Percentiles rank a stretch among this genome's conserved stretches.
Evolutionary conservation across 129 eudicot genomes (phyloP).

Genomic region (Calendula officinalis): DNA sequence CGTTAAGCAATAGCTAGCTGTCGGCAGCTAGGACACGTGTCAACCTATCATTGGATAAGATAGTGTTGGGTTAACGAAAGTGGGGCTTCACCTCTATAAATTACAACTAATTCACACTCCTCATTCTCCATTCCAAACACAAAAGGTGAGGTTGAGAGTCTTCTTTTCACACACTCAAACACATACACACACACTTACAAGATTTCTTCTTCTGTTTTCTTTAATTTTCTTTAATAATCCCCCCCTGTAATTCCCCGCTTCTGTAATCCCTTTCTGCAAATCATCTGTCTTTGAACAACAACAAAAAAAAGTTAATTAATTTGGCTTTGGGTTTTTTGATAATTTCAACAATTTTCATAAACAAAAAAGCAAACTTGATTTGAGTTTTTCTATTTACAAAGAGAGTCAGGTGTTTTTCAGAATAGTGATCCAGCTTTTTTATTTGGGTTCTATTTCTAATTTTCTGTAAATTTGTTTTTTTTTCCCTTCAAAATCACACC

Average conservation of each 20-base stretch:
- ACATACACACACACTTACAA: background rate
- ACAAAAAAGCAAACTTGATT: slow-evolving; percentile 30
- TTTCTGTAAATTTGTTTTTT: slow-evolving; percentile 5
- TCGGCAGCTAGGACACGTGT: background rate
- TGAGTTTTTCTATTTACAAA: slow-evolving; percentile 9
- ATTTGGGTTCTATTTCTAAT: background rate
- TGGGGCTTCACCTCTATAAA: slow-evolving; percentile 6
- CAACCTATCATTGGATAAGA: background rate
- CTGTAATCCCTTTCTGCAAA: slow-evolving; percentile 83
- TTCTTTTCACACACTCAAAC: background rate
- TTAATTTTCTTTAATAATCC: background rate
- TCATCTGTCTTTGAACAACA: slow-evolving; percentile 32
- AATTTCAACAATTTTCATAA: slow-evolving; percentile 15
- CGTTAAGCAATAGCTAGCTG: slow-evolving; percentile 6
- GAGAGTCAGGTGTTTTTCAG: slow-evolving; percentile 52
- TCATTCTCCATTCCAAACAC: slow-evolving; percentile 10
- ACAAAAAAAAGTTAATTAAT: background rate
- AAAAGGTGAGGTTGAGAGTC: slow-evolving; percentile 10
- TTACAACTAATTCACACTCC: slow-evolving; percentile 11
- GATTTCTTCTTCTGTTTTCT: background rate
- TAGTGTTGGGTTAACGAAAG: background rate
- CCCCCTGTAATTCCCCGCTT: slow-evolving; percentile 60
- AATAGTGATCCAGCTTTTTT: slow-evolving; percentile 39
- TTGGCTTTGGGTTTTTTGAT: slow-evolving; percentile 16
- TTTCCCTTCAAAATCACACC: slow-evolving; percentile 15